These are phyloP conservation scores for Oryza coarctata DNA, from an alignment of 176 grass and related monocot species.

Conservation along the genomic window DNA sequence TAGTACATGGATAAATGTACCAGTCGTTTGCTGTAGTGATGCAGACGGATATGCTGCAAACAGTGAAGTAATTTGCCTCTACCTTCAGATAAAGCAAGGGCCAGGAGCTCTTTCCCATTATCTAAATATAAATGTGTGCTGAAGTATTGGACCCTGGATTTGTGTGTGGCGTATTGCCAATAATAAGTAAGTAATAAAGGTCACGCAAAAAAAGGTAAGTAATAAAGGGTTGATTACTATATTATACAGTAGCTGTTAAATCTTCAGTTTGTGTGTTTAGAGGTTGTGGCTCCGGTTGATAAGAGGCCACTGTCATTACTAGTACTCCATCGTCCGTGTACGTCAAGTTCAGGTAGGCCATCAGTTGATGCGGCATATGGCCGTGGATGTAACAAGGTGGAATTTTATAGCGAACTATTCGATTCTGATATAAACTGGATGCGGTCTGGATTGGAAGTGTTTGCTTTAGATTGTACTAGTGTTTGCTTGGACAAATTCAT, in stretches of 20 bases:
- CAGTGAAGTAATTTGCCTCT: too few species aligned
- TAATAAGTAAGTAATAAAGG: conserved; percentile 16
- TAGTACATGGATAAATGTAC: background rate
- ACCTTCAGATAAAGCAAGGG: too few species aligned
- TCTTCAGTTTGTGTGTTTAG: background rate
- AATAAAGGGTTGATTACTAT: background rate
- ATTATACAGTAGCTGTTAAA: background rate
- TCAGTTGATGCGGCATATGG: background rate
- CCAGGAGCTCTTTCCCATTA: too few species aligned
- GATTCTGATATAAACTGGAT: too few species aligned
- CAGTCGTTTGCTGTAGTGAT: conserved; percentile 26
- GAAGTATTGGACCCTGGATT: background rate
- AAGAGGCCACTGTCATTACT: background rate
- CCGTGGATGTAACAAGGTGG: background rate
- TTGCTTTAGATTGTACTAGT: too few species aligned
- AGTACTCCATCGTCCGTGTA: background rate
- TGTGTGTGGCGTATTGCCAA: conserved; percentile 27
- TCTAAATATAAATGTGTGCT: too few species aligned
- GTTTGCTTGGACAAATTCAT: too few species aligned
- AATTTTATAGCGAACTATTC: too few species aligned
- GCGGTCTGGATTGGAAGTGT: too few species aligned
- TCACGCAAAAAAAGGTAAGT: conserved; percentile 14
- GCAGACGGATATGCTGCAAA: too few species aligned
- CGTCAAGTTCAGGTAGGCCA: background rate
- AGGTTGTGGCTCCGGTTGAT: background rate